phyloP scores from a whole-genome alignment of 1,284 basidiomycete genomes.

The Cutaneotrichosporon mucoides region DNA sequence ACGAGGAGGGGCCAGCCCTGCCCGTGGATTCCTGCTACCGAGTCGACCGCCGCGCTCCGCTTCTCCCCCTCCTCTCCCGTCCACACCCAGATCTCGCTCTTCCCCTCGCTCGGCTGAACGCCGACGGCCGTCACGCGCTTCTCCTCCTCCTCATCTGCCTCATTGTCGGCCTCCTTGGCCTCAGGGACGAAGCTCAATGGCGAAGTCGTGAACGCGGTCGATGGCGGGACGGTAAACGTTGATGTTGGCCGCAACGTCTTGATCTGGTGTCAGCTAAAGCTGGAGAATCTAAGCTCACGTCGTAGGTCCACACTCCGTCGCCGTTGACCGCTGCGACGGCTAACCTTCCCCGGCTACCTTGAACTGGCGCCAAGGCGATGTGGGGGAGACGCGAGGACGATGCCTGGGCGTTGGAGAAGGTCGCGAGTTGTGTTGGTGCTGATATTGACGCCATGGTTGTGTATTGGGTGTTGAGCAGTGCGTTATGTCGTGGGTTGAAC shows the following conservation, averaged over 20 bases:
- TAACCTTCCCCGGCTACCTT: slow-evolving; percentile 29
- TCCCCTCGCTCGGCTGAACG: slow-evolving; percentile 26
- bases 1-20: slow-evolving; percentile 17
- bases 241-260: slow-evolving; percentile 42
- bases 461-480: not conserved
- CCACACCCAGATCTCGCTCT: slow-evolving; percentile 40
- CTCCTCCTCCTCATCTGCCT: slow-evolving; percentile 4
- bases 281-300: slow-evolving; percentile 32
- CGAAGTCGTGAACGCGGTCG: slow-evolving; percentile 37
- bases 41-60: slow-evolving; percentile 8
- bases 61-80: slow-evolving; percentile 38
- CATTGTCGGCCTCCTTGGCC: not conserved
- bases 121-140: slow-evolving; percentile 35
- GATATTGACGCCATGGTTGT: slow-evolving; percentile 38
- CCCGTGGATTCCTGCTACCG: slow-evolving; percentile 14
- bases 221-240: slow-evolving; percentile 46
- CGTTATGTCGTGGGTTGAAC: too few relatives aligned
- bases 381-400: slow-evolving; percentile 39
- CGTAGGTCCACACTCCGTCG: slow-evolving; percentile 49
- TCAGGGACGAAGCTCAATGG: slow-evolving; percentile 34
- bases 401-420: slow-evolving; percentile 37
- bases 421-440: slow-evolving; percentile 39
- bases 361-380: slow-evolving; percentile 37
- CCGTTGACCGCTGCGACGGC: slow-evolving; percentile 48
- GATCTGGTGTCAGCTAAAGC: slow-evolving; percentile 26